Evolutionary conservation across 1,284 basidiomycete genomes (phyloP).

Genomic region (Puccinia triticina): DNA sequence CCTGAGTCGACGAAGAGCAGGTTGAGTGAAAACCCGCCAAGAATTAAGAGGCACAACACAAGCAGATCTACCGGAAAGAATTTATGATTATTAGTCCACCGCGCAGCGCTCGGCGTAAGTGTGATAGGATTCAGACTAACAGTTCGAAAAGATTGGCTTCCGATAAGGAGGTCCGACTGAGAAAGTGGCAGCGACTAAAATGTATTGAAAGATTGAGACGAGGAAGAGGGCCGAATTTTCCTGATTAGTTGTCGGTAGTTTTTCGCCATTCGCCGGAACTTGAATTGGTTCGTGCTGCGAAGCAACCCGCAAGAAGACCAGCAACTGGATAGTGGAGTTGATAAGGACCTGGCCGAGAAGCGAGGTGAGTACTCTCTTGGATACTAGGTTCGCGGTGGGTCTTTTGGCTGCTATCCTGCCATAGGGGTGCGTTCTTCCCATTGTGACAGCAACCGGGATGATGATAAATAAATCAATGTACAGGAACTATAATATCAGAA

Average conservation of each 20-base stretch:
- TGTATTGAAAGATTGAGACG: conserved; percentile 97
- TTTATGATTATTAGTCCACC: not conserved
- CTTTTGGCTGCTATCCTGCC: conserved; percentile 82
- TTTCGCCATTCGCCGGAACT: conserved; percentile 67
- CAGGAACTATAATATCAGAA: conserved; percentile 70
- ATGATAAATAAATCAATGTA: conserved; percentile 98
- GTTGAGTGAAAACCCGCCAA: conserved; percentile 35
- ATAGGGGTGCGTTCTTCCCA: conserved; percentile 92
- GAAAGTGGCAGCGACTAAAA: conserved; percentile 93
- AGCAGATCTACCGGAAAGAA: conserved; percentile 26
- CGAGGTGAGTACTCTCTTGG: conserved; percentile 90
- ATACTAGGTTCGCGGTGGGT: conserved; percentile 93
- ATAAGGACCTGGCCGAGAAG: conserved; percentile 91
- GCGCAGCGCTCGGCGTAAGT: not conserved
- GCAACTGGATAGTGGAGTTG: conserved; percentile 79
- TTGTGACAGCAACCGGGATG: conserved; percentile 90
- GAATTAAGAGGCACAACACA: conserved; percentile 36
- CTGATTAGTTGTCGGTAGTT: conserved; percentile 85
- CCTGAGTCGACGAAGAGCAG: conserved; percentile 39
- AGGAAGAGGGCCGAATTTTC: conserved; percentile 93
- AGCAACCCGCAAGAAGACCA: conserved; percentile 87
- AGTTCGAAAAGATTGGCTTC: conserved; percentile 91
- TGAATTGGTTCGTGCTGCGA: conserved; percentile 71
- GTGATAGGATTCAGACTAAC: conserved; percentile 61
- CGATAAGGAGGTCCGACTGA: conserved; percentile 97